Conservation (phyloP, 768 basidiomycete genomes). For the Bullera alba region DNA sequence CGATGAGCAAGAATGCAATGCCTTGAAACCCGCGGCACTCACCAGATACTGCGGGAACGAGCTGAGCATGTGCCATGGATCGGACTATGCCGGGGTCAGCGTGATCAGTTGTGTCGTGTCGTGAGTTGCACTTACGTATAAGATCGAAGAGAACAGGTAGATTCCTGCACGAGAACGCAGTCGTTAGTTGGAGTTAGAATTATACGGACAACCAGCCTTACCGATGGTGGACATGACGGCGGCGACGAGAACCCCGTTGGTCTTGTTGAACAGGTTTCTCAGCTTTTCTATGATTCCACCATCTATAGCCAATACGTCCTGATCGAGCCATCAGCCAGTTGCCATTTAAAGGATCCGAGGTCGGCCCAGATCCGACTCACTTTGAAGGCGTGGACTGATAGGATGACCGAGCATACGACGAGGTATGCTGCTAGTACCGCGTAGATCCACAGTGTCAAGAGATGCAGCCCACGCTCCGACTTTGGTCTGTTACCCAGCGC, state of each 20-base stretch:
- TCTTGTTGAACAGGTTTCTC: constrained; percentile 61
- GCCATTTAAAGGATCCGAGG: no score
- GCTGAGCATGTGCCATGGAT: constrained; percentile 97
- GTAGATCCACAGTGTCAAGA: constrained; percentile 60
- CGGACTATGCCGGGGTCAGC: constrained; percentile 56
- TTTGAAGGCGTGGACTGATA: constrained; percentile 71
- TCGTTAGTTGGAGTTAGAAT: no score
- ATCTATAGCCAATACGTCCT: constrained; percentile 36
- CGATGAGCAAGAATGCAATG: constrained; percentile 5
- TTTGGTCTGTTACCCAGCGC: constrained; percentile 79
- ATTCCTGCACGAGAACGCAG: constrained; percentile 56
- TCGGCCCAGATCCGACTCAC: constrained; percentile 48
- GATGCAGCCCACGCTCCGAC: constrained; percentile 59
- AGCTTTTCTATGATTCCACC: constrained; percentile 55
- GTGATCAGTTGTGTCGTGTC: not conserved
- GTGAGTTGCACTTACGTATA: constrained; percentile 60
- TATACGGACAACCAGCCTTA: constrained; percentile 21
- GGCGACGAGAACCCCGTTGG: constrained; percentile 72
- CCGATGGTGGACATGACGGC: constrained; percentile 86
- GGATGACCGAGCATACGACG: constrained; percentile 74
- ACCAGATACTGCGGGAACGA: constrained; percentile 81
- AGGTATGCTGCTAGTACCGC: constrained; percentile 77
- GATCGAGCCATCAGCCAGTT: not conserved
- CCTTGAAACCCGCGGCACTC: not conserved
- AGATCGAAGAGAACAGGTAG: constrained; percentile 73